Base-by-base conservation (phyloP, 139 green algal genomes). In the Dunaliella primolecta region DNA sequence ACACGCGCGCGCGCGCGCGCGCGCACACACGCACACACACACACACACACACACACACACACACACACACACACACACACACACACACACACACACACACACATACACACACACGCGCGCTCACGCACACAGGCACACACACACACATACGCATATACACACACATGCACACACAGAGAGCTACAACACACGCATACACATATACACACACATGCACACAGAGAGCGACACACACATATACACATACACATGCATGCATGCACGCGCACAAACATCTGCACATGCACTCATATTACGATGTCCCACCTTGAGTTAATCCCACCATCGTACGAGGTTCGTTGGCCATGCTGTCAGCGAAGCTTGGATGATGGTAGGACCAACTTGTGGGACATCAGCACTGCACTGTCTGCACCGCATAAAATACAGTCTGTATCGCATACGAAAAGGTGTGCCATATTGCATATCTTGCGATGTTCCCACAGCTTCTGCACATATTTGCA, bases 191-290 rank as follows among this genome's bases (percentile, higher is more conserved):
- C 30, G 21, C 72, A 32, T 23, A 79, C 72, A 79, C 30, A 23
- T 20, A 79, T 23, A 23, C 72, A 79, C 30, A 23, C 72, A 85
- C 64, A 81, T 35, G 70, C 64, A 85, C 71, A 81, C 20, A 23
- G 3, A 79, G 11, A 23, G 11, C 21, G 30, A 23, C 72, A 79
- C 72, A 79, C 72, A 34, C 7, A 79, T 79, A 20, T 20, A 79
- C 20, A 23, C 72, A 79, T 21, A 23, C 30, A 79, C 72, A 23
- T 20, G 7, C 72, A 23, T 20, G 21, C 20, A 79, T 79, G 30
- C 72, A 79, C 30, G 21, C 20, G 30, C 72, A 32, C 72, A 79
- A 33, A 79, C 30, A 79, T 34, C 11, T 34, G 30, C 20, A 79
- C 72, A 23, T 79, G 30, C 72, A 79, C 72, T 31, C 30, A 79